phyloP scores from a whole-genome alignment of 306 rosid species.

The Vigna nakashimae region DNA sequence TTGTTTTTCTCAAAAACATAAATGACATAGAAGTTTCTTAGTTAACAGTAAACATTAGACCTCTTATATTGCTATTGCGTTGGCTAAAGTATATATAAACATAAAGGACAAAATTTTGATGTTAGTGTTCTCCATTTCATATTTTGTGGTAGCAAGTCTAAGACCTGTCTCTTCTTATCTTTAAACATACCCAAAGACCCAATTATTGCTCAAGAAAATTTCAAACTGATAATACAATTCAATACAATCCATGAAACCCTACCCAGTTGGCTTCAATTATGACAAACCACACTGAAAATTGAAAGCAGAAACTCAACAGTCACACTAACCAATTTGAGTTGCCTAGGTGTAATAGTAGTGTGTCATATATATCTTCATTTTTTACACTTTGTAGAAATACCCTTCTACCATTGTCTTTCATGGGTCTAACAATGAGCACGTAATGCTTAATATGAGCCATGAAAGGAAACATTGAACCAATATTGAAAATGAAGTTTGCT shows the following conservation, averaged over 20 bases:
- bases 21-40: slow-evolving; percentile 28
- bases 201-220: slow-evolving; percentile 39
- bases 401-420: slow-evolving; percentile 5
- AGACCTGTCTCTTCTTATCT: slow-evolving; percentile 48
- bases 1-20: neutral
- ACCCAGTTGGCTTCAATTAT: slow-evolving; percentile 48
- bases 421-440: slow-evolving; percentile 44
- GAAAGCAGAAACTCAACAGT: slow-evolving; percentile 30
- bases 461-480: slow-evolving; percentile 39
- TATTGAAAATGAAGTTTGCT: slow-evolving; percentile 39
- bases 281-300: slow-evolving; percentile 23
- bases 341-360: slow-evolving; percentile 7
- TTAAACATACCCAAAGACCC: slow-evolving; percentile 25
- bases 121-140: slow-evolving; percentile 20
- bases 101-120: neutral
- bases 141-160: slow-evolving; percentile 38
- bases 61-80: neutral
- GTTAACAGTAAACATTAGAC: slow-evolving; percentile 41
- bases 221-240: neutral
- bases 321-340: neutral
- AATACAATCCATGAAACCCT: neutral
- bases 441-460: slow-evolving; percentile 46
- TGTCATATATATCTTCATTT: slow-evolving; percentile 27
- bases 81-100: neutral
- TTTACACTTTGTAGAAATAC: slow-evolving; percentile 8